phyloP scores from a whole-genome alignment of 495 filamentous ascomycete genomes.

The Penicillium flavigenum region DNA sequence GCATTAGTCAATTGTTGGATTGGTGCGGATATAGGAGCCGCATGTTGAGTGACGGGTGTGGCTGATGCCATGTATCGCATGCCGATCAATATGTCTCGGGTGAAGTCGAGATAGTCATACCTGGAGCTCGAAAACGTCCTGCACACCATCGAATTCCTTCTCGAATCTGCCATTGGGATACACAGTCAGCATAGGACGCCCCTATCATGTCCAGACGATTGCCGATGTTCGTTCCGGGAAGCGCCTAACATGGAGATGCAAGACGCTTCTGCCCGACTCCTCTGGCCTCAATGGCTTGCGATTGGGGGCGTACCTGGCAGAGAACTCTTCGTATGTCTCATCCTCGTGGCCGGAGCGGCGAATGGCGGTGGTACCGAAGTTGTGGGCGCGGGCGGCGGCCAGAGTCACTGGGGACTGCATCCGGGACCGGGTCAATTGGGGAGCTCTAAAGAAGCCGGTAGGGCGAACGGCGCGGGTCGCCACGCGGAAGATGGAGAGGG shows the following conservation, averaged over 20 bases:
- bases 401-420: slow-evolving; percentile 54
- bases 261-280: slow-evolving; percentile 6
- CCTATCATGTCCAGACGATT: slow-evolving; percentile 8
- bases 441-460: slow-evolving; percentile 56
- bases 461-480: slow-evolving; percentile 66
- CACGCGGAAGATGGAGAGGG: slow-evolving; percentile 65
- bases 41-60: slow-evolving; percentile 4
- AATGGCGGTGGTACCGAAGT: slow-evolving; percentile 68
- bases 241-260: slow-evolving; percentile 11
- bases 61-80: slow-evolving; percentile 14
- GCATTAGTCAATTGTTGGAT: slow-evolving; percentile 12
- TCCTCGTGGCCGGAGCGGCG: slow-evolving; percentile 67
- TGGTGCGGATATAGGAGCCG: slow-evolving; percentile 2
- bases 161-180: slow-evolving; percentile 71
- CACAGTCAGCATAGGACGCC: slow-evolving; percentile 21
- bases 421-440: slow-evolving; percentile 59
- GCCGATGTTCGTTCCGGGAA: slow-evolving; percentile 14
- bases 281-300: slow-evolving; percentile 32
- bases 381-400: slow-evolving; percentile 51
- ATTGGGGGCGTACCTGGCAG: slow-evolving; percentile 74
- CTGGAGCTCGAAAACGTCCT: slow-evolving; percentile 99
- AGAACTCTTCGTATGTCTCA: slow-evolving; percentile 98
- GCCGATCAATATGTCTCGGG: slow-evolving; percentile 6
- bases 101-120: slow-evolving; percentile 50
- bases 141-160: slow-evolving; percentile 96